Base-by-base conservation (phyloP, 2,329 filamentous ascomycete species). In the Fusarium sp. region DNA sequence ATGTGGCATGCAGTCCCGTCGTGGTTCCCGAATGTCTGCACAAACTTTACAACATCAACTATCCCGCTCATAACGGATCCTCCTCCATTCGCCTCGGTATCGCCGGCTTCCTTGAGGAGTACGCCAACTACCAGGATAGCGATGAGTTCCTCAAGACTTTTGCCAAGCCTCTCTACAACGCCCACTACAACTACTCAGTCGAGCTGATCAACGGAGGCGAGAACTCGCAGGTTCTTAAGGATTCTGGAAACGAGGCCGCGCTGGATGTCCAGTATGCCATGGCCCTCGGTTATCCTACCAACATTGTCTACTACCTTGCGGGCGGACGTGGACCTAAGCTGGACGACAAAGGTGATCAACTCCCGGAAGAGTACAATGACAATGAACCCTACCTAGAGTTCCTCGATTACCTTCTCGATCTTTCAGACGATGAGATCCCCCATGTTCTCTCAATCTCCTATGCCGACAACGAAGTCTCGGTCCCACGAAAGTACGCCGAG, bases 301-400 rank as follows among this genome's bases (percentile, higher is more conserved):
- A 84, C 8, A 78, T 88, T 5, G 81, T 78, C 3, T 88, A 85
- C 74, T 87, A 86, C 69, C 80, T 83, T 4, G 84, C 84, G 0
- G 86, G 83, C 6, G 87, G 87, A 1, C 81, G 84, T 3, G 85
- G 84, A 14, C 79, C 77, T 6, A 82, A 85, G 67, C 76, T 88
- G 9, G 81, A 82, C 67, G 72, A 80, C 6, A 64, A 82, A 12
- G 84, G 86, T n/a, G 74, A 80, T 3, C 65, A 80, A 1, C 51
- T 84, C 5, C 66, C 79, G 1, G 76, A 74, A 5, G 73, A 78
- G 3, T 71, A 76, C 5, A 77, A 78, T 58, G 78, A 84, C 68
- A 91, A 91, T 75, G 89, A 91, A 78, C 89, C 89, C 0, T 91
- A 88, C 70, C 79, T 91, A 6, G 85, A 87, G 40, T 87, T 88